Evolutionary conservation across 2,329 filamentous ascomycete species (phyloP), one percentile per base, ranked within the genome.

Genomic region (Fusarium nanum): DNA sequence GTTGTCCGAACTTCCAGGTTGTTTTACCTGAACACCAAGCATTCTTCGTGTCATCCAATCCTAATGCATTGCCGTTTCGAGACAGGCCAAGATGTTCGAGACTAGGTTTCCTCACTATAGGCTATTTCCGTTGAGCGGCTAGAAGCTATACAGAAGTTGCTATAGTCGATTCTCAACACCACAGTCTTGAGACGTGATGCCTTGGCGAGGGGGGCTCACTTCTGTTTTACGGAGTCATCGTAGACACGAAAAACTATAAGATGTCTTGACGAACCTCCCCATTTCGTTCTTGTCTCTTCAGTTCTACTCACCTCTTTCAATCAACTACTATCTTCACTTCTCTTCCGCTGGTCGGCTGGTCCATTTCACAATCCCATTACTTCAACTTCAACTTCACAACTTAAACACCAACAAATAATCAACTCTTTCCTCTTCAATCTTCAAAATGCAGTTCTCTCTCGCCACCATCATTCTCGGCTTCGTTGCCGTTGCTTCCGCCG

Each of bases 331-430:
- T 58, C 25, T 62, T 63, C 60, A 34, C 46, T 63, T 63, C 59
- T 62, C 28, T 28, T 63, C 60, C 57, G 60, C 60, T 63, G 60
- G 60, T 42, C 60, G 60, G 57, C 52, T 62, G 52, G 52, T 62
- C 57, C 42, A 47, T 53, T 62, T 62, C 32, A 32, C 9, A 13
- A 40, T 55, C 47, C 32, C 5, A 41, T 5, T 40, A 47, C 34
- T 37, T 42, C 47, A 14, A 41, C 34, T 11, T 20, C 57, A 63
- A 41, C 20, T 37, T 37, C 6, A 53, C 27, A 28, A 28, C 27
- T 12, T n/a, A 53, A 55, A 13, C 27, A 25, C 6, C 30, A 46
- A 40, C 14, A n/a, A 48, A 40, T 7, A 23, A 7, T 10, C 12
- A 20, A 37, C n/a, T 7, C 11, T 2, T 20, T 16, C 8, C 2